Base-by-base conservation (phyloP, 805 yeast genomes). In the Kuraishia capsulata region DNA sequence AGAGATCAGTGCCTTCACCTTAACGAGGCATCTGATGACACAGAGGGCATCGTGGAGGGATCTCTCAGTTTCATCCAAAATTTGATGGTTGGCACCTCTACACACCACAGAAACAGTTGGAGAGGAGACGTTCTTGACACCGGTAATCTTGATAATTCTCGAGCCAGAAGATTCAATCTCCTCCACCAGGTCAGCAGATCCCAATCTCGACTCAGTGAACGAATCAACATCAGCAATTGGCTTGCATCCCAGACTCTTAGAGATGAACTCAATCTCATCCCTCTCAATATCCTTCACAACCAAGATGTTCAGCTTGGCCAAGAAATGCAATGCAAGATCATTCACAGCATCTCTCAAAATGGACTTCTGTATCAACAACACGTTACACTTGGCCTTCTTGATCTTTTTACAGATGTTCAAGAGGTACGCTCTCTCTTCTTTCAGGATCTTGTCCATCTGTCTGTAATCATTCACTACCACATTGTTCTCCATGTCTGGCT, bases 371-470 rank as follows among this genome's bases (percentile, higher is more conserved):
- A 88, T 84, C 52, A 88, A 68, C 48, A 88, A 61, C 41, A 88
- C 96, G 50, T 89, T 89, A 69, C 98, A 92, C 64, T 89, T 92
- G 47, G 97, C 82, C 71, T 92, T 92, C 58, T 94, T 92, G 65
- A 92, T 87, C 58, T 86, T 87, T 64, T 92, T 92, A 69, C 96
- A 89, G 57, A 92, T 84, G 60, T 90, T 90, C 57, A 92, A 73
- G 54, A 92, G 67, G 58, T 92, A 92, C 21, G 96, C 92, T 59
- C 99, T 81, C 70, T 92, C 98, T 65, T 92, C 99, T 57, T 94
- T 92, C 57, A 92, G 71, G 50, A 92, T 92, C 67, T 90, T 92
- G 64, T 92, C 99, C 99, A 92, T 92, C 64, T 92, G 98, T 63
- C 98, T 78, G 68, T 92, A 92, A 62, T 92, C 99, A 56, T 85